Evolutionary conservation across 75 land plant species (phyloP), one percentile per base, ranked within the genome.

Genomic region (Sequoia sempervirens): DNA sequence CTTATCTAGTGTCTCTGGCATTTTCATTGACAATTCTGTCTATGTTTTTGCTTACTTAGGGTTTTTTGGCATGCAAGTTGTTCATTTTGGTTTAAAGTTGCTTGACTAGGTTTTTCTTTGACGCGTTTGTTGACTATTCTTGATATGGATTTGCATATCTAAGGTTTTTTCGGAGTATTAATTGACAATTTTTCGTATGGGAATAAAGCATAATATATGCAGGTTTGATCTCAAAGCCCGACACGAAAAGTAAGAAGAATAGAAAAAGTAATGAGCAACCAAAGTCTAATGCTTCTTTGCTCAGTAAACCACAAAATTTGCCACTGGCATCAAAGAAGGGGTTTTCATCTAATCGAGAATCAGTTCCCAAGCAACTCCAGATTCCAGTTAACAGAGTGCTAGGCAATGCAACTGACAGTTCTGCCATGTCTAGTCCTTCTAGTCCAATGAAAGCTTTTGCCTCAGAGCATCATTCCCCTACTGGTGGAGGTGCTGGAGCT

Each of bases 331-430:
- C 92, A 2, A 93, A 82, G 83, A 53, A 85, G 13, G 87, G 91
- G 28, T 85, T 79, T 84, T 84, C 84, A 20, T 37, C 79, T 52
- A 84, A 82, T 66, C 20, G 56, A 18, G 82, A 81, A 5, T 79
- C 87, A 43, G 36, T 32, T 1, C 87, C 85, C 38, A 74, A 88
- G 38, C 84, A 80, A 74, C 30, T 91, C 18, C 95, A 87, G 81
- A 88, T 89, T 81, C 88, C 91, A 18, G 78, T 37, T 15, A 75
- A 92, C 86, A 89, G 87, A 61, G 86, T 90, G 74, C 75, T 86
- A 56, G 86, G 73, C 70, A 92, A 89, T 86, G 93, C 95, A 61
- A 92, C 96, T 26, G 91, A 91, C 70, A 94, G 96, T 85, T 91
- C 93, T 20, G 28, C 66, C 26, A 85, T 88, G 90, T 92, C 94